Evolutionary conservation across 805 yeast species (phyloP).

Genomic region (Candida pseudoglaebosa): DNA sequence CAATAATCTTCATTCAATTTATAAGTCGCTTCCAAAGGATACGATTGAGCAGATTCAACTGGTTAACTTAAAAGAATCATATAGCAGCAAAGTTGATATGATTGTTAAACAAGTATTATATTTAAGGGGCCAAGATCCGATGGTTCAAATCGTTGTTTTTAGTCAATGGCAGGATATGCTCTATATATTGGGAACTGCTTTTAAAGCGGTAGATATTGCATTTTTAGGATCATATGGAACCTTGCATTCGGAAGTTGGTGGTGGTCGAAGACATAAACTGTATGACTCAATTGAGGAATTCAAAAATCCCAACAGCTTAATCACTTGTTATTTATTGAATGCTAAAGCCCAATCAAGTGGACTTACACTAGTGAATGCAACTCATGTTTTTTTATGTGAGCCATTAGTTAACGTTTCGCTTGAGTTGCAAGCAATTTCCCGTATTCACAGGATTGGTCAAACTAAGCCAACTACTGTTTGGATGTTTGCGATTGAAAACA

Average conservation of each 20-base stretch:
- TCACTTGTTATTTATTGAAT: constrained; percentile 83
- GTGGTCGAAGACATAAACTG: constrained; percentile 23
- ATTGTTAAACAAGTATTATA: constrained; percentile 69
- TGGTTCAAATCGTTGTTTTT: constrained; percentile 78
- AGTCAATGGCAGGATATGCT: constrained; percentile 87
- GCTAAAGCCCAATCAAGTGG: constrained; percentile 91
- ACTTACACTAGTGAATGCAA: constrained; percentile 84
- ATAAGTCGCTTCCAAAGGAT: constrained; percentile 41
- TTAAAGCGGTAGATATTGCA: constrained; percentile 53
- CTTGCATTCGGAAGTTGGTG: constrained; percentile 26
- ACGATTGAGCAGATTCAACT: constrained; percentile 42
- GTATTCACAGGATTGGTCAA: constrained; percentile 94
- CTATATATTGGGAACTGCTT: constrained; percentile 60
- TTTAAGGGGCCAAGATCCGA: constrained; percentile 52
- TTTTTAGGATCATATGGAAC: constrained; percentile 53
- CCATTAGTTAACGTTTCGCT: constrained; percentile 85
- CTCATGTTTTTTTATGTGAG: constrained; percentile 88
- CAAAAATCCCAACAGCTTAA: constrained; percentile 48
- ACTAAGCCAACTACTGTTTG: constrained; percentile 77
- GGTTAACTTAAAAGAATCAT: constrained; percentile 35
- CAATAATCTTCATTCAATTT: constrained; percentile 33
- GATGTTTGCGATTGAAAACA: constrained; percentile 79
- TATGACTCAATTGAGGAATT: constrained; percentile 52
- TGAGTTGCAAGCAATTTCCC: constrained; percentile 87
- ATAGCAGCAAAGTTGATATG: constrained; percentile 85